phyloP scores from a whole-genome alignment of 2,329 filamentous ascomycete species.

The Fusarium sp. region DNA sequence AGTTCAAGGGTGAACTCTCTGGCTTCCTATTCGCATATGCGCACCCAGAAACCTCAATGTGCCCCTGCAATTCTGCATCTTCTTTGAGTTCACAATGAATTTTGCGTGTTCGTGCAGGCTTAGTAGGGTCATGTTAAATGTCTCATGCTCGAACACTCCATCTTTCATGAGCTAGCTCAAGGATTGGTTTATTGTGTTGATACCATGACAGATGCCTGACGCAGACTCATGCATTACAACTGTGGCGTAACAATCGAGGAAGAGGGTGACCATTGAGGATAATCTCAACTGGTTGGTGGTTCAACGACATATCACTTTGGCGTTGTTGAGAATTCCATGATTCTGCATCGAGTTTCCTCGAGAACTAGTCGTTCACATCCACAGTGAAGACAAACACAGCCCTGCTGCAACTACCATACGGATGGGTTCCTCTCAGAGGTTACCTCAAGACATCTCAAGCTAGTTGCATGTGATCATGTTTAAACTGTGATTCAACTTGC shows the following conservation, averaged over 20 bases:
- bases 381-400: conserved; percentile 24
- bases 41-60: conserved; percentile 1
- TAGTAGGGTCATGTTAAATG: conserved; percentile 1
- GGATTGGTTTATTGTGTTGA: conserved; percentile 8
- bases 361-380: conserved; percentile 18
- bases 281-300: conserved; percentile 1
- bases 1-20: conserved; percentile 2
- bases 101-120: not conserved
- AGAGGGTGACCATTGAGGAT: conserved; percentile 4
- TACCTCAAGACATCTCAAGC: conserved; percentile 11
- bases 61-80: conserved; percentile 6
- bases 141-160: conserved; percentile 13
- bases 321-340: conserved; percentile 19
- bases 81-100: conserved; percentile 22
- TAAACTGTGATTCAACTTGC: conserved; percentile 17
- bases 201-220: conserved; percentile 11
- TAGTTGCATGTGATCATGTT: conserved; percentile 1
- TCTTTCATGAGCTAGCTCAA: not conserved
- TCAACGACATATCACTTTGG: conserved; percentile 7
- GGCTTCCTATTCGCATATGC: conserved; percentile 2
- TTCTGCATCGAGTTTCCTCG: conserved; percentile 5
- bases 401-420: conserved; percentile 11
- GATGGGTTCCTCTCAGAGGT: conserved; percentile 1
- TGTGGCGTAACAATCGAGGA: conserved; percentile 11
- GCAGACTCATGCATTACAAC: conserved; percentile 10